Evolutionary conservation across 2,329 filamentous ascomycete species (phyloP), one percentile per base, ranked within the genome.

Genomic region (Aspergillus costaricaensis): DNA sequence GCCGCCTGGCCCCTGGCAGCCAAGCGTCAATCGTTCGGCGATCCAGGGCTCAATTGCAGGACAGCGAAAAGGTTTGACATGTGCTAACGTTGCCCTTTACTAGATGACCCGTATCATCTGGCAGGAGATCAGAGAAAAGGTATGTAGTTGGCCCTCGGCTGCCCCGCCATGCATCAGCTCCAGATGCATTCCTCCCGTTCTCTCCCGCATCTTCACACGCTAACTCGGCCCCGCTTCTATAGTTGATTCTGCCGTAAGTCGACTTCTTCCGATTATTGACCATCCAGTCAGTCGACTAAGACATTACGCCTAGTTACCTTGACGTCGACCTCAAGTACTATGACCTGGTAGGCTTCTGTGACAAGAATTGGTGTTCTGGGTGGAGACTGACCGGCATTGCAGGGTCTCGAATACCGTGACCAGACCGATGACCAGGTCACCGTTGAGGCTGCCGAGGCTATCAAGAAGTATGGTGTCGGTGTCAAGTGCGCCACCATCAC

Each of bases 401-500:
- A 85, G 76, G 95, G 95, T 64, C 87, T 98, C 66, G 88, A 91
- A 77, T 96, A 96, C 86, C 91, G 95, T 76, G 94, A 99, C 78
- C 81, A 96, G 86, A 98, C 95, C 77, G 88, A 96, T 78, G 95
- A 98, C 80, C 86, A 97, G 83, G 94, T 99, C 80, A 99, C 95
- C 65, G 78, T 93, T 70, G 95, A 98, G 75, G 91, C 94, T 58
- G 95, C 95, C 58, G 92, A 96, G 82, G 95, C 95, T 47, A 98
- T 98, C 83, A 93, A 96, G 86, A 96, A 97, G 85, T 97, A 98
- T 85, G 92, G 90, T 62, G 95, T 99, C 58, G 95, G 94, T 79
- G 92, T 99, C 83, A 99, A 99, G 86, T 99, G 95, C 80, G 95
- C 95, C 67, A 99, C 95, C 77, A 99, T 99, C 82, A 99, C 95